These are phyloP conservation scores for Ceratobasidium papillatum DNA, from an alignment of 1,284 basidiomycete genomes.

Conservation along the genomic window DNA sequence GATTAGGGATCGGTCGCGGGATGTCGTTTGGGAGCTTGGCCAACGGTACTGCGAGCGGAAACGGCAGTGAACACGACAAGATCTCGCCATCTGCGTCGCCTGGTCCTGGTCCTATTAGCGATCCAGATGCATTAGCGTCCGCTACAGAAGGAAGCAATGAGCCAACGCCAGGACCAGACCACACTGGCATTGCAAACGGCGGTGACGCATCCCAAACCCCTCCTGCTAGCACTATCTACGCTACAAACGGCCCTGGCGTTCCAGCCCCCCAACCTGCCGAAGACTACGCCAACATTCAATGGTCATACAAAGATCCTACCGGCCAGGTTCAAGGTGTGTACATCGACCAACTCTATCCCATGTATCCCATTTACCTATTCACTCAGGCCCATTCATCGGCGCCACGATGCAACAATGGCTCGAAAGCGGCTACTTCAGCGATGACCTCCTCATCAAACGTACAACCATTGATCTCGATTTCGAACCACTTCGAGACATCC, in stretches of 20 bases:
- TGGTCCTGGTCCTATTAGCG: slow-evolving; percentile 17
- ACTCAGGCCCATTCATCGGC: slow-evolving; percentile 86
- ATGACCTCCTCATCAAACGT: slow-evolving; percentile 85
- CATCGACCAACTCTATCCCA: background rate
- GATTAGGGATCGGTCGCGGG: slow-evolving; percentile 22
- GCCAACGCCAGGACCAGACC: background rate
- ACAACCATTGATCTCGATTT: slow-evolving; percentile 52
- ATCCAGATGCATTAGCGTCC: slow-evolving; percentile 14
- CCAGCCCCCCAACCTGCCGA: slow-evolving; percentile 52
- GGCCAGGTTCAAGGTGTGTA: slow-evolving; percentile 85
- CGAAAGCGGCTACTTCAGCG: slow-evolving; percentile 89
- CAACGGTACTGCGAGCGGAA: background rate
- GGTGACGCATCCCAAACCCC: background rate
- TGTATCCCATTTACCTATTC: slow-evolving; percentile 43
- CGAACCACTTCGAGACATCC: slow-evolving; percentile 53
- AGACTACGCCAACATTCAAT: slow-evolving; percentile 78
- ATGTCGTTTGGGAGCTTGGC: slow-evolving; percentile 24
- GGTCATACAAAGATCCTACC: slow-evolving; percentile 92
- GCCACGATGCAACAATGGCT: slow-evolving; percentile 97
- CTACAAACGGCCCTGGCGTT: slow-evolving; percentile 1
- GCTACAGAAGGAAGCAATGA: background rate
- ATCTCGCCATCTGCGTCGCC: slow-evolving; percentile 27
- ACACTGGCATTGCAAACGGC: background rate
- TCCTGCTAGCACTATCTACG: slow-evolving; percentile 8
- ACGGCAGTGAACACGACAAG: slow-evolving; percentile 6